These are phyloP conservation scores for Zygoascus biomembranicola DNA, from an alignment of 805 yeast genomes.

Conservation along the genomic window DNA sequence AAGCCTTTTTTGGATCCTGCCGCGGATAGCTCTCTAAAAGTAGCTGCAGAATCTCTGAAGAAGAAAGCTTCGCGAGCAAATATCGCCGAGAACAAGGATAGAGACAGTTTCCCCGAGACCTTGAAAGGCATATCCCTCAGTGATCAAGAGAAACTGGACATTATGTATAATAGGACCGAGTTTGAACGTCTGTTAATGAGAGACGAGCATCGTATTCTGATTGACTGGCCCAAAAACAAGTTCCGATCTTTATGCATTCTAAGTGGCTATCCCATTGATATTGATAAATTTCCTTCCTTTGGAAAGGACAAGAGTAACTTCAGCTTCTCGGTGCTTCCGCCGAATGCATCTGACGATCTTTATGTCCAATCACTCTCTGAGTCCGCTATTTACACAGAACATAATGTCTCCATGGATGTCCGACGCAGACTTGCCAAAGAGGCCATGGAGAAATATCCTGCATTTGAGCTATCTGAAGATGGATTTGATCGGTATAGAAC, in stretches of 20 bases:
- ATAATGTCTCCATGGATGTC: slow-evolving; percentile 34
- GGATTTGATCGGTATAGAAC: slow-evolving; percentile 2
- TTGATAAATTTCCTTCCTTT: slow-evolving; percentile 24
- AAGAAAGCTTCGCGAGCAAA: slow-evolving; percentile 1
- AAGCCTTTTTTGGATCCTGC: slow-evolving; percentile 30
- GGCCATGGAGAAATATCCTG: slow-evolving; percentile 18
- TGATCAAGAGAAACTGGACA: slow-evolving; percentile 40
- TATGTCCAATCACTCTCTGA: slow-evolving; percentile 39
- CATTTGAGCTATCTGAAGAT: neutral
- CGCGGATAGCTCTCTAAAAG: slow-evolving; percentile 1
- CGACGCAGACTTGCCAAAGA: slow-evolving; percentile 36
- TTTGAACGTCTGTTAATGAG: slow-evolving; percentile 35
- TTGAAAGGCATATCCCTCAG: slow-evolving; percentile 17
- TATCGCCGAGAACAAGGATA: slow-evolving; percentile 3
- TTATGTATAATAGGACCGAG: slow-evolving; percentile 40
- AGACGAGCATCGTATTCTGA: slow-evolving; percentile 57
- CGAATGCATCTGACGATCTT: slow-evolving; percentile 37
- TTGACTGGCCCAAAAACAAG: slow-evolving; percentile 60
- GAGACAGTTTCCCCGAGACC: slow-evolving; percentile 3
- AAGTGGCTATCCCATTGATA: slow-evolving; percentile 39
- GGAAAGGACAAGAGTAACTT: slow-evolving; percentile 22
- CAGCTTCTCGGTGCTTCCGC: slow-evolving; percentile 33
- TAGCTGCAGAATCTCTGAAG: slow-evolving; percentile 1
- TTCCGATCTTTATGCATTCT: slow-evolving; percentile 54
- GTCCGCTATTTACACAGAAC: slow-evolving; percentile 52